Evolutionary conservation across 2,329 filamentous ascomycete species (phyloP).

Genomic region (Akanthomyces lecanii): DNA sequence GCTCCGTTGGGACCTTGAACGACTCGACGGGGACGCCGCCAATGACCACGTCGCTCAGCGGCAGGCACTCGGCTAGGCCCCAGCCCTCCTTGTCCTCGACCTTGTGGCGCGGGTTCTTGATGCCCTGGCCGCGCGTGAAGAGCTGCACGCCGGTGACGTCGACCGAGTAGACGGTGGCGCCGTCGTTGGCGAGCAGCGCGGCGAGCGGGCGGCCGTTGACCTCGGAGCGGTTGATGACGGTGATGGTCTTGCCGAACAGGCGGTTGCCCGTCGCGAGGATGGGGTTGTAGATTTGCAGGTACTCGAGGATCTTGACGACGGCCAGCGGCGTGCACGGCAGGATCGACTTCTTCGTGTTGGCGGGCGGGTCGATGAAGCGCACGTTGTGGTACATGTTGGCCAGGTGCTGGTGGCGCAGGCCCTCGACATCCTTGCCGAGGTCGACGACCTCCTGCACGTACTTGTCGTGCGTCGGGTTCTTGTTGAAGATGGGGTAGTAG

Average conservation of each 20-base stretch:
- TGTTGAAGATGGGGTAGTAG: slow-evolving; percentile 92
- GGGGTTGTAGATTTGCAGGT: slow-evolving; percentile 93
- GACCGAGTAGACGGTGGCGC: slow-evolving; percentile 90
- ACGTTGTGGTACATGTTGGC: slow-evolving; percentile 99
- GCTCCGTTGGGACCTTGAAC: slow-evolving; percentile 83
- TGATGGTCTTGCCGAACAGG: slow-evolving; percentile 88
- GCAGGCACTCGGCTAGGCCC: slow-evolving; percentile 74
- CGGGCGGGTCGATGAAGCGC: slow-evolving; percentile 79
- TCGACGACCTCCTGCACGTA: slow-evolving; percentile 95
- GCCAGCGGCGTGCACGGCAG: slow-evolving; percentile 94
- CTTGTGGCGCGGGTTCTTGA: slow-evolving; percentile 81
- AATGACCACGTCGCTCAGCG: slow-evolving; percentile 90
- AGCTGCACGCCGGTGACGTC: slow-evolving; percentile 88
- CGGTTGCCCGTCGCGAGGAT: slow-evolving; percentile 91
- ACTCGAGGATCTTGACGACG: slow-evolving; percentile 94
- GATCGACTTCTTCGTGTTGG: slow-evolving; percentile 80
- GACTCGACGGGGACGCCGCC: slow-evolving; percentile 82
- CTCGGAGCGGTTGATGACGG: slow-evolving; percentile 93
- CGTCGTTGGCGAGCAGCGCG: slow-evolving; percentile 91
- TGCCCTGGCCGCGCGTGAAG: slow-evolving; percentile 84
- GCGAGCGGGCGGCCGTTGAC: slow-evolving; percentile 92
- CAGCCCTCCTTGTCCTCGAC: slow-evolving; percentile 78
- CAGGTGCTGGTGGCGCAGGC: slow-evolving; percentile 86
- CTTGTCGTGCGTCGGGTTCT: slow-evolving; percentile 78
- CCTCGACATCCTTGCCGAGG: slow-evolving; percentile 90